Evolutionary conservation across 176 grass and related monocot genomes (phyloP).

Genomic region (Ampelocalamus luodianensis): DNA sequence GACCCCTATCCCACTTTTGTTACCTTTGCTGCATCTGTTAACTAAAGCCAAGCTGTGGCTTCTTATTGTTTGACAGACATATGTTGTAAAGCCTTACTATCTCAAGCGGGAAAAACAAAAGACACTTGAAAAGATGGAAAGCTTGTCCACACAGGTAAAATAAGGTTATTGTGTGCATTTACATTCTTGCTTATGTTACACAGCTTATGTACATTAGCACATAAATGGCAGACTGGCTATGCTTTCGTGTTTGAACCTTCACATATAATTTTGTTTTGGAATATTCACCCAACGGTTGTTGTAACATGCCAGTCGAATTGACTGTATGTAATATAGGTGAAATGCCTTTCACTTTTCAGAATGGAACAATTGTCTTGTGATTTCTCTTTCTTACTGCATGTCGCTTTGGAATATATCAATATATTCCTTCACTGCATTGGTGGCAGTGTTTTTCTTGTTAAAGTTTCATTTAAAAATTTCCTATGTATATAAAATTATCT

Average conservation of each 20-base stretch:
- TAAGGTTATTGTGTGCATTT: conserved; percentile 32
- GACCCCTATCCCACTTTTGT: conserved; percentile 31
- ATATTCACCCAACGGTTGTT: conserved; percentile 8
- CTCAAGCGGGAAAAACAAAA: conserved; percentile 69
- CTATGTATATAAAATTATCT: background rate
- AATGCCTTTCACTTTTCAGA: background rate
- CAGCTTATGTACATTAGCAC: conserved; percentile 8
- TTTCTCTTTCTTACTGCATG: conserved; percentile 6
- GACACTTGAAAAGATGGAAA: conserved; percentile 70
- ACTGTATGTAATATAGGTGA: conserved; percentile 12
- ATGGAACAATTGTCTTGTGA: background rate
- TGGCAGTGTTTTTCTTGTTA: conserved; percentile 1
- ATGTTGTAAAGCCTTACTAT: conserved; percentile 86
- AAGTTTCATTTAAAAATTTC: conserved; percentile 18
- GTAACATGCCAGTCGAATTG: conserved; percentile 26
- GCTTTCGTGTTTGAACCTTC: conserved; percentile 30
- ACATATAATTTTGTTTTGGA: conserved; percentile 39
- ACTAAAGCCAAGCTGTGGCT: conserved; percentile 38
- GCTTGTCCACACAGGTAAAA: conserved; percentile 72
- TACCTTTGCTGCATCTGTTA: conserved; percentile 28
- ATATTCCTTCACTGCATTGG: conserved; percentile 22
- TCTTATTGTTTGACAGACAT: conserved; percentile 67
- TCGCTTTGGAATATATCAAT: conserved; percentile 15
- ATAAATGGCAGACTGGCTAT: background rate
- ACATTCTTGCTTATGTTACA: conserved; percentile 35